Percentiles rank a stretch among this genome's conserved stretches.
These are phyloP conservation scores for Gossypium schwendimanii DNA, from an alignment of 441 rosid species.

Conservation along the genomic window DNA sequence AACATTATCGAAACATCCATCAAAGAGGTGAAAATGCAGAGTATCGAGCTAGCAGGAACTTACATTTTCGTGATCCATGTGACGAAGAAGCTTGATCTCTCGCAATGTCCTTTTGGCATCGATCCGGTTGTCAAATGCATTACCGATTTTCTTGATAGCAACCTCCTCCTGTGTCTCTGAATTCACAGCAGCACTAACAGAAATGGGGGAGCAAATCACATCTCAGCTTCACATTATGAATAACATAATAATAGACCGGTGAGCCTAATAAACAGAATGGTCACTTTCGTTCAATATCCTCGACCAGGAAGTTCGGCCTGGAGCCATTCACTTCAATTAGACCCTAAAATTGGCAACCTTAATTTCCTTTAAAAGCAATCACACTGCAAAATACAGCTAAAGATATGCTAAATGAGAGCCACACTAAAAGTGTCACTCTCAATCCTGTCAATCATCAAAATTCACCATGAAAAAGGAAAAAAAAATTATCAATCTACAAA, in stretches of 20 bases:
- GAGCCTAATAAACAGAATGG: conserved; percentile 11
- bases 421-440: not conserved
- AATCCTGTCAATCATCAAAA: not conserved
- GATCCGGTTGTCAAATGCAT: conserved; percentile 87
- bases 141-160: conserved; percentile 95
- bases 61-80: conserved; percentile 95
- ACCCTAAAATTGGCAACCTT: not conserved
- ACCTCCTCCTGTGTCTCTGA: conserved; percentile 87
- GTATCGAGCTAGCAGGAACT: not conserved
- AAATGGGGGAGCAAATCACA: conserved; percentile 16
- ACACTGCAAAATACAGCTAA: conserved; percentile 3
- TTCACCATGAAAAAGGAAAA: not conserved
- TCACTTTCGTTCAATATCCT: conserved; percentile 2
- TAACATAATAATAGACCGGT: conserved; percentile 4
- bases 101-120: conserved; percentile 90
- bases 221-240: conserved; percentile 27
- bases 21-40: not conserved
- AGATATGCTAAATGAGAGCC: not conserved
- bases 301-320: not conserved
- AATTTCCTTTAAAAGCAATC: not conserved
- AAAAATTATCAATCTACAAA: not conserved
- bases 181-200: conserved; percentile 78
- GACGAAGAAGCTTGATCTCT: conserved; percentile 92
- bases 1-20: not conserved
- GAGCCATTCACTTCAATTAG: not conserved